These are phyloP conservation scores for Fusarium sterilihyphosum DNA, from an alignment of 2,329 filamentous ascomycete species.

Conservation along the genomic window DNA sequence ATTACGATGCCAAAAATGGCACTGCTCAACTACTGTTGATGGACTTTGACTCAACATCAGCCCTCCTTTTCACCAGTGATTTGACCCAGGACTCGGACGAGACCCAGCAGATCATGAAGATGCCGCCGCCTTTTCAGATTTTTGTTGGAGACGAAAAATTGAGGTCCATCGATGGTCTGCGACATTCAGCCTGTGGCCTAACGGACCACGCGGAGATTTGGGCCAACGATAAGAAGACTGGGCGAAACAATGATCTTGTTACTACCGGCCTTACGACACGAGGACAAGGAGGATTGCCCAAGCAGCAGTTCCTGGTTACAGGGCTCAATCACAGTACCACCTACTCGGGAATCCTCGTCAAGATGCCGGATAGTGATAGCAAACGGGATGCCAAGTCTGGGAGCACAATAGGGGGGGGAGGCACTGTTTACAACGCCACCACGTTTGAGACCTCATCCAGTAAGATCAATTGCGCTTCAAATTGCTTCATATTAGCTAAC, in stretches of 20 bases:
- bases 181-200: slow-evolving; percentile 85
- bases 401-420: slow-evolving; percentile 73
- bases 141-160: slow-evolving; percentile 75
- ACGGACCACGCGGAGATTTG: slow-evolving; percentile 70
- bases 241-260: slow-evolving; percentile 58
- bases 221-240: slow-evolving; percentile 59
- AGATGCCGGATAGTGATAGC: slow-evolving; percentile 58
- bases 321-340: slow-evolving; percentile 76
- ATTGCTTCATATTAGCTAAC: not conserved
- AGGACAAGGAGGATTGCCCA: slow-evolving; percentile 73
- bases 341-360: slow-evolving; percentile 80
- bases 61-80: slow-evolving; percentile 81
- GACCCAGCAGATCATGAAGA: slow-evolving; percentile 64
- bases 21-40: slow-evolving; percentile 75
- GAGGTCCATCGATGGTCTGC: slow-evolving; percentile 72
- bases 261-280: slow-evolving; percentile 74
- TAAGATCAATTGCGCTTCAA: slow-evolving; percentile 54
- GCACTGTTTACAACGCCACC: slow-evolving; percentile 76
- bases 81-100: slow-evolving; percentile 67
- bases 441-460: slow-evolving; percentile 82
- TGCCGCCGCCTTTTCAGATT: slow-evolving; percentile 74
- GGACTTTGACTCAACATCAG: slow-evolving; percentile 83
- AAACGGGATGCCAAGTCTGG: slow-evolving; percentile 50
- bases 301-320: slow-evolving; percentile 88
- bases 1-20: slow-evolving; percentile 56